phyloP scores from a whole-genome alignment of 805 yeast genomes.

The Wickerhamomyces alni region DNA sequence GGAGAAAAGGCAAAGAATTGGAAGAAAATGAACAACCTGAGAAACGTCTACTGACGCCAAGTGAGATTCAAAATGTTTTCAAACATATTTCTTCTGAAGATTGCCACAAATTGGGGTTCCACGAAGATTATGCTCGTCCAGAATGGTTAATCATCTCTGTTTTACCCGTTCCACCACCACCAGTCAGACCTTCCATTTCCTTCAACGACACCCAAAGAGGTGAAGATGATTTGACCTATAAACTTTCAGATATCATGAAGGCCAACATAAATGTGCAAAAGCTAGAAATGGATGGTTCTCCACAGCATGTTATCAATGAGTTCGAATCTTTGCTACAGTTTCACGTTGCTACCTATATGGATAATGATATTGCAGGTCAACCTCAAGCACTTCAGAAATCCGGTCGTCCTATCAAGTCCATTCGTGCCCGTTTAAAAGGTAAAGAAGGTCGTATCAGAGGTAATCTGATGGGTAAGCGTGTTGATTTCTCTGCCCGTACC shows the following conservation, averaged over 20 bases:
- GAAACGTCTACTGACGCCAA: slow-evolving; percentile 78
- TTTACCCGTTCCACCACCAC: slow-evolving; percentile 99
- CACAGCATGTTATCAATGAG: slow-evolving; percentile 96
- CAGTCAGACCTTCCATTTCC: slow-evolving; percentile 97
- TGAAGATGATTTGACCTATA: slow-evolving; percentile 97
- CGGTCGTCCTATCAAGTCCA: slow-evolving; percentile 97
- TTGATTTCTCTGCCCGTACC: slow-evolving; percentile 97
- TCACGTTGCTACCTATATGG: slow-evolving; percentile 99
- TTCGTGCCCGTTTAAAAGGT: slow-evolving; percentile 99
- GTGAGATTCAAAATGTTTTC: slow-evolving; percentile 86
- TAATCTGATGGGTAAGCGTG: slow-evolving; percentile 99
- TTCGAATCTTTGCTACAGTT: slow-evolving; percentile 93
- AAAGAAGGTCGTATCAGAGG: slow-evolving; percentile 99
- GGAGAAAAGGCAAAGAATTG: slow-evolving; percentile 79
- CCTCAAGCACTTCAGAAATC: slow-evolving; percentile 98
- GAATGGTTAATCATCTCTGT: slow-evolving; percentile 98
- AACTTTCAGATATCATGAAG: slow-evolving; percentile 91
- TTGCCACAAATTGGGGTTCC: slow-evolving; percentile 76
- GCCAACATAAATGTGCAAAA: slow-evolving; percentile 97
- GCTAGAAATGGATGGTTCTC: slow-evolving; percentile 97
- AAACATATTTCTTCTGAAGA: slow-evolving; percentile 87
- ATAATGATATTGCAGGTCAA: slow-evolving; percentile 98
- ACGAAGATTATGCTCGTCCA: slow-evolving; percentile 95
- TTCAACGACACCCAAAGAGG: slow-evolving; percentile 98
- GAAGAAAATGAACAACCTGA: slow-evolving; percentile 90